Percentiles rank a stretch among this genome's conserved stretches.
These are phyloP conservation scores for Saturnispora hagleri DNA, from an alignment of 805 yeast species.

Conservation along the genomic window DNA sequence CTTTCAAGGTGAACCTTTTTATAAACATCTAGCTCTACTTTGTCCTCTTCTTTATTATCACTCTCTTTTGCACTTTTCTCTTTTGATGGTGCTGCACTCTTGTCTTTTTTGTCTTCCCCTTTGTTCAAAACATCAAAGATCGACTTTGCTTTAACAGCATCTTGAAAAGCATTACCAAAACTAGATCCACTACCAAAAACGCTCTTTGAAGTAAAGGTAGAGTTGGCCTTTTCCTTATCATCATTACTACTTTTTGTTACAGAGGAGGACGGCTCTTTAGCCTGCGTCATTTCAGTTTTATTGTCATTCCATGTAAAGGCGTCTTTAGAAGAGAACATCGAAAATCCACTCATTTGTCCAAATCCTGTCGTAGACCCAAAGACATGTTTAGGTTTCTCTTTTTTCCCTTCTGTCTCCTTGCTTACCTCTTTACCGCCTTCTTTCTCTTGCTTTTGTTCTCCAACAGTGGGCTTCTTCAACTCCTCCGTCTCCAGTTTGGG, in stretches of 20 bases:
- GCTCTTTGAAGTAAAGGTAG: conserved; percentile 1
- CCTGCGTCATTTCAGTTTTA: background rate
- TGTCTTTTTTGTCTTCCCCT: conserved; percentile 7
- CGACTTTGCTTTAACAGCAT: conserved; percentile 43
- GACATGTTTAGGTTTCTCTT: conserved; percentile 35
- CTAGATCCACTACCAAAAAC: conserved; percentile 38
- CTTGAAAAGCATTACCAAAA: conserved; percentile 48
- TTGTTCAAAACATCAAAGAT: conserved; percentile 37
- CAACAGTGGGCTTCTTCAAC: conserved; percentile 3
- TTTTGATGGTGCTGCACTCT: conserved; percentile 3
- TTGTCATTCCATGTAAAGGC: conserved; percentile 26
- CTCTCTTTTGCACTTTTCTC: conserved; percentile 10
- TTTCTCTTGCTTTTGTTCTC: background rate
- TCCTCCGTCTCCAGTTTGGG: conserved; percentile 3
- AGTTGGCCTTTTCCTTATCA: background rate
- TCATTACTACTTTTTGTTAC: background rate
- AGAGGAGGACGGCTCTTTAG: conserved; percentile 2
- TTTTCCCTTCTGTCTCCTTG: background rate
- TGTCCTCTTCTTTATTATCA: conserved; percentile 17
- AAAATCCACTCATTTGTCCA: conserved; percentile 35
- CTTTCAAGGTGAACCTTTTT: conserved; percentile 53
- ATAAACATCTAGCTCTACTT: conserved; percentile 27
- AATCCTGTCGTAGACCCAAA: conserved; percentile 48
- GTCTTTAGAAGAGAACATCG: conserved; percentile 25
- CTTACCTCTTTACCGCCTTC: conserved; percentile 4